phyloP scores from a whole-genome alignment of 371 early-diverging fungal species.

The Mortierella sp. region DNA sequence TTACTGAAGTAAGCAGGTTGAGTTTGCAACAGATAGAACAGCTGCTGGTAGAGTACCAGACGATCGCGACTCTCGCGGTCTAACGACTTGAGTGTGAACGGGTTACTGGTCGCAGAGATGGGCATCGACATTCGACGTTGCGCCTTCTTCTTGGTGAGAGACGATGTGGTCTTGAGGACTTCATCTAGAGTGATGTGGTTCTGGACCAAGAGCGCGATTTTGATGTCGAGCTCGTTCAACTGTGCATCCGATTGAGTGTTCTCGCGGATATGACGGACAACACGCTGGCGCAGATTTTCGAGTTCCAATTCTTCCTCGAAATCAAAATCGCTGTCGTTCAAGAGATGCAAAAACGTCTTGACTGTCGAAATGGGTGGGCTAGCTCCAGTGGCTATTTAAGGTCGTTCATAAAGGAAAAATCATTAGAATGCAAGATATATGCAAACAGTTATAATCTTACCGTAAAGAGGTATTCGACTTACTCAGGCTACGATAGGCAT shows the following conservation, averaged over 20 bases:
- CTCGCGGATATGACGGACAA: constrained; percentile 91
- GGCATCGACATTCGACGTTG: constrained; percentile 66
- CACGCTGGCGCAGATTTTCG: constrained; percentile 88
- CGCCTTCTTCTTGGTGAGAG: constrained; percentile 68
- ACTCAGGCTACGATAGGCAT: constrained; percentile 88
- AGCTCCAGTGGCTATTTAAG: constrained; percentile 70
- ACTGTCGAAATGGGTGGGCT: constrained; percentile 87
- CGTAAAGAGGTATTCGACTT: constrained; percentile 34
- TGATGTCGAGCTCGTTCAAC: constrained; percentile 93
- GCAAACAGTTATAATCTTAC: too few species aligned
- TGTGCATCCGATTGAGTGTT: constrained; percentile 88
- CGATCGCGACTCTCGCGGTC: constrained; percentile 89
- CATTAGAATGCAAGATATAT: too few species aligned
- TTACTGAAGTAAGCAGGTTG: constrained; percentile 93
- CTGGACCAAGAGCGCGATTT: constrained; percentile 96
- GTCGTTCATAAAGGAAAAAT: too few species aligned
- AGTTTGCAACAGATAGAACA: constrained; percentile 97
- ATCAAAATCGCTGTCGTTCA: constrained; percentile 94
- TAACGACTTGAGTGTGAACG: constrained; percentile 72
- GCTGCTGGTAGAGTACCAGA: constrained; percentile 88
- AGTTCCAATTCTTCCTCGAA: constrained; percentile 93
- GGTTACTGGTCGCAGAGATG: constrained; percentile 51
- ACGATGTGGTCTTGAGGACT: constrained; percentile 77
- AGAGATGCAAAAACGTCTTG: constrained; percentile 89
- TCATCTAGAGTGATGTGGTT: constrained; percentile 97